A percentile compares a stretch with the other conserved stretches of the same genome.
phyloP scores from a whole-genome alignment of 2,329 filamentous ascomycete species.

The Colletotrichum limetticola region DNA sequence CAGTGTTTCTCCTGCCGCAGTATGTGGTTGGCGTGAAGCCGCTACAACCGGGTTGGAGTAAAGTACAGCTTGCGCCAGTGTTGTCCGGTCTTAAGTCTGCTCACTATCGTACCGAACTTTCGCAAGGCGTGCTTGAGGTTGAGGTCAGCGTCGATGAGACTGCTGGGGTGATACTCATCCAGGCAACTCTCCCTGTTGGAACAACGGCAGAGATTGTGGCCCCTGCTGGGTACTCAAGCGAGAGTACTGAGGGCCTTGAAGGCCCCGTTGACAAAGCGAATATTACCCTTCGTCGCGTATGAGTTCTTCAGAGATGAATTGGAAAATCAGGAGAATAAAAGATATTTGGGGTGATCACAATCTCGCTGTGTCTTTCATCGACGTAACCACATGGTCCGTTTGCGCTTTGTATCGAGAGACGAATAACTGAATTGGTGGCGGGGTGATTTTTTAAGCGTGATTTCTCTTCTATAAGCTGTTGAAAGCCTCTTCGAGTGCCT shows the following conservation, averaged over 20 bases:
- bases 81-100: not conserved
- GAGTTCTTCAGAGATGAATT: not conserved
- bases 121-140: slow-evolving; percentile 1
- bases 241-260: not conserved
- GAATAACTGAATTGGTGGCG: no score
- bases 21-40: slow-evolving; percentile 22
- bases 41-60: slow-evolving; percentile 14
- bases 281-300: not conserved
- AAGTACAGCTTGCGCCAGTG: slow-evolving; percentile 11
- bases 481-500: no score
- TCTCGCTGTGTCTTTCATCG: not conserved
- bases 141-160: not conserved
- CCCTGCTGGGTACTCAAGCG: not conserved
- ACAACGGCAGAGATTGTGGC: not conserved
- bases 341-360: not conserved
- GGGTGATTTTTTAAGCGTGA: no score
- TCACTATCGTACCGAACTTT: not conserved
- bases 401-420: no score
- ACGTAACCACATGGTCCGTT: no score
- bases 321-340: not conserved
- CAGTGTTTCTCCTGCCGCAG: slow-evolving; percentile 25
- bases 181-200: not conserved
- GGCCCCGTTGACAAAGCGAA: not conserved
- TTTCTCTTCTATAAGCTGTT: no score
- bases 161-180: not conserved